phyloP scores from a whole-genome alignment of 768 basidiomycete genomes.

The Dacryopinax primogenitus region DNA sequence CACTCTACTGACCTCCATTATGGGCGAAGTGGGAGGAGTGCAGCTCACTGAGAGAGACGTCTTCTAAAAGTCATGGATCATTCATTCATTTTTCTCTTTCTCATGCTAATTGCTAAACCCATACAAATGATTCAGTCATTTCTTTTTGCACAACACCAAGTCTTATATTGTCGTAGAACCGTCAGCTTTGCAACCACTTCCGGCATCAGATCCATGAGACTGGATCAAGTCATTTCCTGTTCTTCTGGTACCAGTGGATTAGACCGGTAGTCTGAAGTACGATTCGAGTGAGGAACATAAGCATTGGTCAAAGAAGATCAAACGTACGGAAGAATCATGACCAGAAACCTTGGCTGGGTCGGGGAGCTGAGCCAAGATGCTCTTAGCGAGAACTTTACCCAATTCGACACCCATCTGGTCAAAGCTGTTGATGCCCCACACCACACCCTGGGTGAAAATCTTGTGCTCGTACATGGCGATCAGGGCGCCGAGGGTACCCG shows the following conservation, averaged over 20 bases:
- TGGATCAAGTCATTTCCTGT: constrained; percentile 33
- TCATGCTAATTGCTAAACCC: neutral
- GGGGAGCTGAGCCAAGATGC: constrained; percentile 80
- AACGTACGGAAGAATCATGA: constrained; percentile 69
- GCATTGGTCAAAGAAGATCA: neutral
- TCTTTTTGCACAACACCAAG: neutral
- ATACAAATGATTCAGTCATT: neutral
- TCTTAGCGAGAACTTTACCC: constrained; percentile 94
- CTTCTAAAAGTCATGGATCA: neutral
- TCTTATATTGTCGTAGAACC: neutral
- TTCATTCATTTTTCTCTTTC: neutral
- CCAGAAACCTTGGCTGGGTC: constrained; percentile 64
- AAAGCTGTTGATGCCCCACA: constrained; percentile 99
- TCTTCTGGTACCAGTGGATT: constrained; percentile 92
- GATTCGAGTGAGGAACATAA: constrained; percentile 6
- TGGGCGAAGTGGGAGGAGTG: too few species aligned
- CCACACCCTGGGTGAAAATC: constrained; percentile 92
- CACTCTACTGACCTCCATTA: too few species aligned
- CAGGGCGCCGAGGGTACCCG: constrained; percentile 73
- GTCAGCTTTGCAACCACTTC: neutral
- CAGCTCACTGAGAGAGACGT: neutral
- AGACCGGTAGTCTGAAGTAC: constrained; percentile 88
- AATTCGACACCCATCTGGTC: constrained; percentile 99
- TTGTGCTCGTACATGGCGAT: constrained; percentile 96
- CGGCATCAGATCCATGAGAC: neutral